These are phyloP conservation scores for Plasmodium ovale DNA, from an alignment of 169 alveolate genomes.

Conservation along the genomic window DNA sequence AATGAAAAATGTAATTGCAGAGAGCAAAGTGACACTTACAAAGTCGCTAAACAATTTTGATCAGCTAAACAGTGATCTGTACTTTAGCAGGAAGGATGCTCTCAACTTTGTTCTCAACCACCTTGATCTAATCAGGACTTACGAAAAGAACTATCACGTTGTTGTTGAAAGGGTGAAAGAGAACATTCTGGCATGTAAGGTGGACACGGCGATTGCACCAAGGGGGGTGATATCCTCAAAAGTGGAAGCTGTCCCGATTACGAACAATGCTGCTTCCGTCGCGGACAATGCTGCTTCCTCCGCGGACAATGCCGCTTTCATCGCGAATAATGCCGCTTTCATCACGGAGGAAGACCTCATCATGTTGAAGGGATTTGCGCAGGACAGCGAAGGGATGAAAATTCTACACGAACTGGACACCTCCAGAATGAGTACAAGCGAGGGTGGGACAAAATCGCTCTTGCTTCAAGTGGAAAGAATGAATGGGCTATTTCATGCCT, in stretches of 20 bases:
- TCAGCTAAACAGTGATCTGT: background rate
- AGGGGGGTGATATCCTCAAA: too few relatives aligned
- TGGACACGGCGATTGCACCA: too few relatives aligned
- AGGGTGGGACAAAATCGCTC: background rate
- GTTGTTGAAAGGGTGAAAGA: slow-evolving; percentile 14
- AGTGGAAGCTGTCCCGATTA: too few relatives aligned
- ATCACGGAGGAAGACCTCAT: too few relatives aligned
- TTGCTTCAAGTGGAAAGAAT: slow-evolving; percentile 22
- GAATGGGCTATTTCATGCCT: slow-evolving; percentile 6
- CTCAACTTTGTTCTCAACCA: slow-evolving; percentile 31
- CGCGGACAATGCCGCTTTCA: too few relatives aligned
- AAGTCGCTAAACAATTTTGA: slow-evolving; percentile 14
- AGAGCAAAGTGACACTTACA: background rate
- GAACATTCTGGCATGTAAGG: slow-evolving; percentile 12
- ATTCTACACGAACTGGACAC: background rate
- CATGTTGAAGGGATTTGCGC: slow-evolving; percentile 8
- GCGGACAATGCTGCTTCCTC: too few relatives aligned
- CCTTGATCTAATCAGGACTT: slow-evolving; percentile 14
- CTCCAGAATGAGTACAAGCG: too few relatives aligned
- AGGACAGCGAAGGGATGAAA: background rate
- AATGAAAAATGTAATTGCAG: slow-evolving; percentile 3
- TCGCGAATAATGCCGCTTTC: too few relatives aligned
- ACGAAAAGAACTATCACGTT: background rate
- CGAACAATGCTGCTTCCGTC: too few relatives aligned
- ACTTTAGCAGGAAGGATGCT: slow-evolving; percentile 9